Base-by-base conservation (phyloP, 2,329 filamentous ascomycete genomes). In the Plenodomus lindquistii region DNA sequence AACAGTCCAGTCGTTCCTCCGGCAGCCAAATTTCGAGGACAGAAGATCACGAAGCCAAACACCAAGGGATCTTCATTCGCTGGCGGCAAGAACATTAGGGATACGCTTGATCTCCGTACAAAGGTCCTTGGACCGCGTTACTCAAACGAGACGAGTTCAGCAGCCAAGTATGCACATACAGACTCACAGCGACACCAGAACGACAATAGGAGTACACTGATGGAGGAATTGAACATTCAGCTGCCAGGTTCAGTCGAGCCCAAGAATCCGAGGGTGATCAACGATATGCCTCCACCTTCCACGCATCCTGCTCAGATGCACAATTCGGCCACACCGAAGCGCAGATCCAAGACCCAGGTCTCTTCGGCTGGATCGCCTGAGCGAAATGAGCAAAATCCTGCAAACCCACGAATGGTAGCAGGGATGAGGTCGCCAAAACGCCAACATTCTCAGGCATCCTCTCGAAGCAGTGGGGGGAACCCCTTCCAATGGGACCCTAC, bases 401-500 rank as follows among this genome's bases (percentile, higher is more conserved):
- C 19, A 67, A 65, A 47, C 49, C 53, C 27, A 46, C 62, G 70
- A 27, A 63, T 67, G 13, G 69, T 63, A 35, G 66, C 63, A 6
- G 71, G 68, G 34, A 53, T 67, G n/a, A 52, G 52, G 8, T 61
- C 57, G 1, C 70, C 70, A 0, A 66, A 67, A 17, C 65, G 75
- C 16, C 70, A 75, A 50, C 61, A 69, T 18, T 77, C 74, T 2
- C 65, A 71, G 36, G 66, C 71, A 2, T 76, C 68, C 15, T 71
- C 73, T 4, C 65, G 69, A n/a, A 77, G 73, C 51, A 77, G 74
- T 55, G 73, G 75, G 38, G 74, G 73, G 2, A 76, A 77, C 45
- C 74, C 75, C 0, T 77, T 77, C 44, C 75, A 76, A 44, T 77
- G 74, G 74, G 75, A 77, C 48, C 65, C 62, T 19, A 50, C 62